These are phyloP conservation scores for Fraxinus albicans DNA, from an alignment of 305 asterid genomes.

Conservation along the genomic window DNA sequence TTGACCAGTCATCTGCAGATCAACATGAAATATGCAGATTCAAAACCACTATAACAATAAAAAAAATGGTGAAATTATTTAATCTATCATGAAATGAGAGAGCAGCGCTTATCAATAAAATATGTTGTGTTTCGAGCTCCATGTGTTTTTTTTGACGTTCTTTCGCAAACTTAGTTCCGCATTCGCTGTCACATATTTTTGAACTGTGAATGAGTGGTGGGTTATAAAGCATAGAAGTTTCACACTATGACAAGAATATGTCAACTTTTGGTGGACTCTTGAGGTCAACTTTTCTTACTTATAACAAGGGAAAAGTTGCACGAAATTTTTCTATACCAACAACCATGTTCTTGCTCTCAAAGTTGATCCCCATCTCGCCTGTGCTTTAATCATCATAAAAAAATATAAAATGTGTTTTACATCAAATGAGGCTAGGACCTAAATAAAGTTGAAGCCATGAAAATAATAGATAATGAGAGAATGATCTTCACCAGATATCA, in stretches of 20 bases:
- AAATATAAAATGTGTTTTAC: neutral
- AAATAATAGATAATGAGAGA: neutral
- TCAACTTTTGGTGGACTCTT: neutral
- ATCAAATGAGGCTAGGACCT: neutral
- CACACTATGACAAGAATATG: neutral
- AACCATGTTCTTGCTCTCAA: neutral
- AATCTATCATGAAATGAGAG: constrained; percentile 6
- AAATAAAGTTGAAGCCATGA: neutral
- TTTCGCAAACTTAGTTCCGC: neutral
- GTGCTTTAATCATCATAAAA: constrained; percentile 5
- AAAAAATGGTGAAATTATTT: constrained; percentile 3
- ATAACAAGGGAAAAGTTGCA: neutral
- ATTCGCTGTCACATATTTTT: neutral
- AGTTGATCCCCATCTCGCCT: neutral
- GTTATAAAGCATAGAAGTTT: neutral
- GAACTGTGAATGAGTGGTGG: neutral
- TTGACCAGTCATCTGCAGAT: constrained; percentile 68
- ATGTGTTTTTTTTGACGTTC: neutral
- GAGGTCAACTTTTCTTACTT: neutral
- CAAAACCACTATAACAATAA: neutral
- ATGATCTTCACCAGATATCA: neutral
- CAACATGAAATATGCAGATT: constrained; percentile 23
- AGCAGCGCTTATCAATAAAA: neutral
- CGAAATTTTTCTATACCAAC: neutral
- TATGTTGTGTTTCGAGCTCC: neutral